phyloP scores from a whole-genome alignment of 805 yeast species.

The Wickerhamomyces queroliae region DNA sequence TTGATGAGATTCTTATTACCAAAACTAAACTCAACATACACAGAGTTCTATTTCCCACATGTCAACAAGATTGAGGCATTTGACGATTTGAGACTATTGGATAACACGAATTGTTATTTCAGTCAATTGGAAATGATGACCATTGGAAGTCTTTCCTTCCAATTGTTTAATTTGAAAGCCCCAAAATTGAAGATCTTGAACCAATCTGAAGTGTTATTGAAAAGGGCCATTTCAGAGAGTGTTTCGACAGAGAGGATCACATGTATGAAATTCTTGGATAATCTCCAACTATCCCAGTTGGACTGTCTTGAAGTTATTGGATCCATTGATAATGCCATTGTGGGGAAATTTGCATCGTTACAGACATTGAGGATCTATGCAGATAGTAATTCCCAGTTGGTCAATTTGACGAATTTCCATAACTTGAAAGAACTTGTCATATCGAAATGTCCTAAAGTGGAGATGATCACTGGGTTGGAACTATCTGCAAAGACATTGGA shows the following conservation, averaged over 20 bases:
- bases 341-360: slow-evolving; percentile 8
- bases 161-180: slow-evolving; percentile 13
- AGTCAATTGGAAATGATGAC: slow-evolving; percentile 10
- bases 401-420: slow-evolving; percentile 4
- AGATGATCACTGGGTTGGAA: background rate
- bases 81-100: slow-evolving; percentile 17
- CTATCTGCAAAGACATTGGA: background rate
- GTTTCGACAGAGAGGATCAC: slow-evolving; percentile 11
- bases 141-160: slow-evolving; percentile 17
- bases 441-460: slow-evolving; percentile 9
- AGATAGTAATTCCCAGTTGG: slow-evolving; percentile 7
- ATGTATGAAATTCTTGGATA: slow-evolving; percentile 10
- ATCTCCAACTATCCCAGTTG: slow-evolving; percentile 7
- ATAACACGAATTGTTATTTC: slow-evolving; percentile 17
- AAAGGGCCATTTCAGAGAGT: slow-evolving; percentile 10
- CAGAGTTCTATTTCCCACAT: slow-evolving; percentile 15
- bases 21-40: slow-evolving; percentile 10
- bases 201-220: slow-evolving; percentile 11
- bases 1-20: slow-evolving; percentile 13
- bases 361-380: slow-evolving; percentile 13
- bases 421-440: slow-evolving; percentile 9
- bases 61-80: slow-evolving; percentile 10
- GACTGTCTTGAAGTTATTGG: slow-evolving; percentile 11
- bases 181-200: slow-evolving; percentile 10
- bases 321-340: slow-evolving; percentile 4